These are phyloP conservation scores for Daldinia concentrica DNA, from an alignment of 495 filamentous ascomycete genomes.

Conservation along the genomic window DNA sequence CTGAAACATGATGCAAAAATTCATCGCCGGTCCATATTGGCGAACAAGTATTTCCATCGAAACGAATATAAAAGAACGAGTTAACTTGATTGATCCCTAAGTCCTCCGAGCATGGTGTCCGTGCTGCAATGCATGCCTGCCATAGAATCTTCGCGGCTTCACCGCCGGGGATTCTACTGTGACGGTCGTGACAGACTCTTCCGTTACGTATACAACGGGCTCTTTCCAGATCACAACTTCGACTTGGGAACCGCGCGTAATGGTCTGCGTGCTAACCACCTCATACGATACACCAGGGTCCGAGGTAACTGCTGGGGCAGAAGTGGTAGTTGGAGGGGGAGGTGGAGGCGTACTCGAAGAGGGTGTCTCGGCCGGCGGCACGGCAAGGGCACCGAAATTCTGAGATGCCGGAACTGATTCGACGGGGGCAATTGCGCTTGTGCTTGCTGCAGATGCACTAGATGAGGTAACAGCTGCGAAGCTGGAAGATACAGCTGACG, in stretches of 20 bases:
- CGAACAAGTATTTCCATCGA: slow-evolving; percentile 44
- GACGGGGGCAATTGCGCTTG: background rate
- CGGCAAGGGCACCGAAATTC: slow-evolving; percentile 34
- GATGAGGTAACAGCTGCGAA: slow-evolving; percentile 33
- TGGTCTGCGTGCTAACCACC: slow-evolving; percentile 54
- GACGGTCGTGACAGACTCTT: slow-evolving; percentile 47
- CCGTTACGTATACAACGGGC: slow-evolving; percentile 55
- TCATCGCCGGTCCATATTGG: slow-evolving; percentile 27
- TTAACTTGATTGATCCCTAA: slow-evolving; percentile 14
- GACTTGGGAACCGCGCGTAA: slow-evolving; percentile 52
- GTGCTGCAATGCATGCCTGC: slow-evolving; percentile 33
- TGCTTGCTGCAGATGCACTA: background rate
- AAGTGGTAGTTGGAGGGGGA: slow-evolving; percentile 30
- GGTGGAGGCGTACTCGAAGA: slow-evolving; percentile 15
- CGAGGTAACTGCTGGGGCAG: slow-evolving; percentile 35
- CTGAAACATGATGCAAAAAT: slow-evolving; percentile 43
- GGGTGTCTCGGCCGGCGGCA: slow-evolving; percentile 1
- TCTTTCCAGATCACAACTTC: slow-evolving; percentile 58
- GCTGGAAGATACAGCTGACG: slow-evolving; percentile 23
- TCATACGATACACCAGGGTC: slow-evolving; percentile 45
- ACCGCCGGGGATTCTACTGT: slow-evolving; percentile 34
- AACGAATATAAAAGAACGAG: slow-evolving; percentile 36
- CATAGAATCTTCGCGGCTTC: slow-evolving; percentile 27
- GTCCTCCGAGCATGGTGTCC: slow-evolving; percentile 37
- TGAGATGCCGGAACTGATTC: slow-evolving; percentile 24